Percentiles rank a stretch among this genome's conserved stretches.
phyloP scores from a whole-genome alignment of 345 rosid species.

The Arabis alpina region DNA sequence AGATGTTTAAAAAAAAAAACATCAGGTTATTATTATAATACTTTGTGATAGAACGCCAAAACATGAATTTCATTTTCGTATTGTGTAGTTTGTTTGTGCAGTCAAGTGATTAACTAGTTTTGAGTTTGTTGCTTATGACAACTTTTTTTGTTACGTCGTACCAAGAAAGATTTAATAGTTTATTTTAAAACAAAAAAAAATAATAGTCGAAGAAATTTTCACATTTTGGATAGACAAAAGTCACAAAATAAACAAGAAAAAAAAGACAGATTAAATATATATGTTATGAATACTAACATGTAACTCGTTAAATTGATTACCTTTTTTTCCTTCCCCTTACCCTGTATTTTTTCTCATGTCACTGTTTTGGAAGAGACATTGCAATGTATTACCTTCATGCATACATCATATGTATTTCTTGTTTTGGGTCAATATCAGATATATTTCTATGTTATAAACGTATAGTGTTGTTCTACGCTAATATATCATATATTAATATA shows the following conservation, averaged over 20 bases:
- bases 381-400: not conserved
- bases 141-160: not conserved
- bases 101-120: not conserved
- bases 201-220: not conserved
- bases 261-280: not conserved
- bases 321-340: not conserved
- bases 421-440: not conserved
- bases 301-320: not conserved
- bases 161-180: not conserved
- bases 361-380: slow-evolving; percentile 8
- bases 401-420: not conserved
- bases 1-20: not conserved
- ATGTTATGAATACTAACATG: not conserved
- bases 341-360: slow-evolving; percentile 15
- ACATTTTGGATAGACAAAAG: not conserved
- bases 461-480: too few relatives aligned
- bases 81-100: not conserved
- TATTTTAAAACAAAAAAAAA: not conserved
- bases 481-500: too few relatives aligned
- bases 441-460: not conserved
- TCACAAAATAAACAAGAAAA: not conserved
- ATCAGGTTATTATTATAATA: not conserved
- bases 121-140: not conserved
- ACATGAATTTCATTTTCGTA: not conserved
- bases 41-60: slow-evolving; percentile 17